Base-by-base conservation (phyloP, 352 stramenopile species). In the Globisporangium parvum region DNA sequence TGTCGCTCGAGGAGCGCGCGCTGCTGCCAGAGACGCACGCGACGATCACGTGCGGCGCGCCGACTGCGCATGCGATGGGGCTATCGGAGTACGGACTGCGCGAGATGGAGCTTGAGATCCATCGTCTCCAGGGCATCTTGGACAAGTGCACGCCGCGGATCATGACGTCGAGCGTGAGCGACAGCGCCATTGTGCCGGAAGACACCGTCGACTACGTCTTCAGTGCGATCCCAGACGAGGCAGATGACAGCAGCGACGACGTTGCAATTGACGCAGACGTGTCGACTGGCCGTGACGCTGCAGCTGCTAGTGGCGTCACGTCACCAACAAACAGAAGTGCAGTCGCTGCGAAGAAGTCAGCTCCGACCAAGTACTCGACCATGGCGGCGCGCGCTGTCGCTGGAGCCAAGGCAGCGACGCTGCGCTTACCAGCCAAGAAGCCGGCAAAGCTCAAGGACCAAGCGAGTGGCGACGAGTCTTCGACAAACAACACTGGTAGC, bases 21-120 rank as follows among this genome's bases (percentile, higher is more conserved):
- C 65, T 80, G 70, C 24, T 67, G 1, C 67, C 73, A 18, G 80
- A 90, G 50, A 89, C 69, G 0, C 80, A 92, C 47, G 69, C 71
- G 10, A 93, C 80, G 0, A 70, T 92, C 48, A 93, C 85, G 39
- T 92, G 81, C 60, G 85, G 85, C 12, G 85, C 85, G 31, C 85
- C 85, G 3, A 92, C 85, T 50, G 85, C 85, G 17, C 85, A 94
- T 54, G 82, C 74, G 0, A 83, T 92, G 77, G 85, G 85, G 0
- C 45, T 94, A 15, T 82, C 71, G 6, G 73, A 94, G 50, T 84
- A 73, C 18, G 85, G 85, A 9, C 61, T 94, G 46, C 76, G 82
- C 17, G 85, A 94, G 55, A 92, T 94, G 75, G 85, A 94, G 48
- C 49, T 90, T 10, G 75, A 90, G 41, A 88, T 94, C 44, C 70